Base-by-base conservation (phyloP, 2,329 filamentous ascomycete genomes). In the Alternaria sp. region DNA sequence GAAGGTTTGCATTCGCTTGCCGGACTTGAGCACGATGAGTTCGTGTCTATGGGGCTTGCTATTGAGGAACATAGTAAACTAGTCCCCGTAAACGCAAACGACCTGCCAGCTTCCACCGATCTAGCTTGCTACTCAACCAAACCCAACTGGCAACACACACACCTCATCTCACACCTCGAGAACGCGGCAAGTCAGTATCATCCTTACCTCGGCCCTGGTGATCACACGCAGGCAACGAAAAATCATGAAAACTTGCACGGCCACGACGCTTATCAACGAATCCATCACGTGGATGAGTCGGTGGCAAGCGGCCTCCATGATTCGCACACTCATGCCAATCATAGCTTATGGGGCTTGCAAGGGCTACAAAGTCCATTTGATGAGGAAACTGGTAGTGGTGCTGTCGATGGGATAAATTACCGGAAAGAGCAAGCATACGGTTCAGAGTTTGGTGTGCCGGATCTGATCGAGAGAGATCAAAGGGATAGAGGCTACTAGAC, bases 321-420 rank as follows among this genome's bases (percentile, higher is more conserved):
- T 29, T 48, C 40, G 10, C 55, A 62, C 28, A 39, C 61, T 8
- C 55, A 62, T 11, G 31, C 4, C 14, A 54, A 62, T 6, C 33
- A 61, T 11, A 60, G 59, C 5, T 37, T 74, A 3, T 75, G 72
- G 72, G 73, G 67, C 49, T 49, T 74, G 36, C 67, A 67, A 68
- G 73, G 69, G 39, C 39, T 76, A 31, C 67, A 68, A 36, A 65
- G 58, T 46, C 65, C 64, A 2, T 75, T 72, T 36, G 58, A 62
- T n/a, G 71, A 73, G n/a, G 68, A 69, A 39, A 69, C 67, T 31
- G 60, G 58, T 7, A 64, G 63, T 46, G 66, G 63, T 4, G 65
- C 60, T 10, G 31, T n/a, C 9, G 13, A 14, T 58, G 36, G 51
- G 37, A 56, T 51, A 36, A 29, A 36, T 23, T 41, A 40, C 17